phyloP scores from a whole-genome alignment of 768 basidiomycete species.

The Tylopilus balloui region DNA sequence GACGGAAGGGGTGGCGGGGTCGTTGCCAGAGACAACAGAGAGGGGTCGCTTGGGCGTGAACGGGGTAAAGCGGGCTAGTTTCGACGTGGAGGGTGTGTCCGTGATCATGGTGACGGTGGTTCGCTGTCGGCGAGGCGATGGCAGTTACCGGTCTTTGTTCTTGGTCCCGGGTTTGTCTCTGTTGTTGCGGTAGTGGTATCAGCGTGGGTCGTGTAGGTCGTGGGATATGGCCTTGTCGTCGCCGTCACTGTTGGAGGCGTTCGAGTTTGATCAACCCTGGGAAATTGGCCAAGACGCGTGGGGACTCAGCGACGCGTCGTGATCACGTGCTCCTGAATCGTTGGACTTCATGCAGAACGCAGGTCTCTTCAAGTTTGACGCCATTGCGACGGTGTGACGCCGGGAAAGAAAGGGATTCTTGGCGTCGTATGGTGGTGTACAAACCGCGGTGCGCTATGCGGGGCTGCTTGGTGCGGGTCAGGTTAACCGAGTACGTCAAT shows the following conservation, averaged over 20 bases:
- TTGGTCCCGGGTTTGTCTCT: not conserved
- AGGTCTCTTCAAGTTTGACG: not conserved
- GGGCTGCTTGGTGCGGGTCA: slow-evolving; percentile 5
- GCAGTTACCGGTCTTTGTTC: not conserved
- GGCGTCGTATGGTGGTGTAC: no score
- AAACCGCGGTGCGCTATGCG: not conserved
- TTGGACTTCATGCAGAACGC: not conserved
- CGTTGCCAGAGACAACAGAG: slow-evolving; percentile 33
- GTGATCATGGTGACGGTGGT: not conserved
- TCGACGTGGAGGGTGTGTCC: slow-evolving; percentile 32
- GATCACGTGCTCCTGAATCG: slow-evolving; percentile 21
- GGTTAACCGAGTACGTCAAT: not conserved
- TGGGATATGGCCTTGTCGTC: not conserved
- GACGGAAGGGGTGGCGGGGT: slow-evolving; percentile 35
- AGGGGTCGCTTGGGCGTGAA: slow-evolving; percentile 56
- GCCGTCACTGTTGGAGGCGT: slow-evolving; percentile 1
- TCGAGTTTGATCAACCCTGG: slow-evolving; percentile 29
- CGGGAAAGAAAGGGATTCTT: not conserved
- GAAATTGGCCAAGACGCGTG: slow-evolving; percentile 26
- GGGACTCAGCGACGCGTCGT: slow-evolving; percentile 19
- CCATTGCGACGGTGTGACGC: slow-evolving; percentile 2
- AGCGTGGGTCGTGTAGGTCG: not conserved
- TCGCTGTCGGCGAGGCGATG: slow-evolving; percentile 4
- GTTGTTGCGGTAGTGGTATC: not conserved
- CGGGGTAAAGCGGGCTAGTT: slow-evolving; percentile 37